phyloP scores from a whole-genome alignment of 306 rosid species.

The Corylus heterophylla region DNA sequence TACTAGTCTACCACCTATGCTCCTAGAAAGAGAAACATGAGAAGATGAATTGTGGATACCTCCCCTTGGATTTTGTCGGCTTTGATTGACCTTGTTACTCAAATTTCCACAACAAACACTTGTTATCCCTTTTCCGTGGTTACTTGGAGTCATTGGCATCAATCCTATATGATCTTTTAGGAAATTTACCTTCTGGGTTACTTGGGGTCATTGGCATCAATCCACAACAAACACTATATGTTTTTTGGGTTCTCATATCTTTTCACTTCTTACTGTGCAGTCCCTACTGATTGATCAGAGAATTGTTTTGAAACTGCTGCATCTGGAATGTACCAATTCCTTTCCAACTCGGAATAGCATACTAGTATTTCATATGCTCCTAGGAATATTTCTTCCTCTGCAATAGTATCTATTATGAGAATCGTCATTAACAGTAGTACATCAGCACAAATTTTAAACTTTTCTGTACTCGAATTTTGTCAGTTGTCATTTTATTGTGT shows the following conservation, averaged over 20 bases:
- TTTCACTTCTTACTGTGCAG: neutral
- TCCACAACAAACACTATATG: too few species aligned
- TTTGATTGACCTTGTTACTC: neutral
- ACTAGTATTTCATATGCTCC: neutral
- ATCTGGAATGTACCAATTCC: neutral
- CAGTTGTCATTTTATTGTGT: neutral
- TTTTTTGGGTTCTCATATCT: neutral
- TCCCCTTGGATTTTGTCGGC: neutral
- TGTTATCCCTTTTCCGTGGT: neutral
- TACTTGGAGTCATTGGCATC: neutral
- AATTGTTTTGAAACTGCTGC: neutral
- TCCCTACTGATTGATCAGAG: neutral
- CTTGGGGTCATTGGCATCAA: too few species aligned
- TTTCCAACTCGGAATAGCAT: neutral
- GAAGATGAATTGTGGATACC: neutral
- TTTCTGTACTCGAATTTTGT: neutral
- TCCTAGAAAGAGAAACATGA: neutral
- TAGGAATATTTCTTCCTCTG: neutral
- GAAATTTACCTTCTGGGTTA: too few species aligned
- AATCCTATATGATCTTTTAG: neutral
- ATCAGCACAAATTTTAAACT: neutral
- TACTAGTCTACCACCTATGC: too few species aligned
- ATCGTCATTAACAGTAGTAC: neutral
- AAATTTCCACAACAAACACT: neutral
- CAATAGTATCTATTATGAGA: neutral